Evolutionary conservation across 2,329 filamentous ascomycete genomes (phyloP), one percentile per base, ranked within the genome.

Genomic region (Harringtonia aguacate): DNA sequence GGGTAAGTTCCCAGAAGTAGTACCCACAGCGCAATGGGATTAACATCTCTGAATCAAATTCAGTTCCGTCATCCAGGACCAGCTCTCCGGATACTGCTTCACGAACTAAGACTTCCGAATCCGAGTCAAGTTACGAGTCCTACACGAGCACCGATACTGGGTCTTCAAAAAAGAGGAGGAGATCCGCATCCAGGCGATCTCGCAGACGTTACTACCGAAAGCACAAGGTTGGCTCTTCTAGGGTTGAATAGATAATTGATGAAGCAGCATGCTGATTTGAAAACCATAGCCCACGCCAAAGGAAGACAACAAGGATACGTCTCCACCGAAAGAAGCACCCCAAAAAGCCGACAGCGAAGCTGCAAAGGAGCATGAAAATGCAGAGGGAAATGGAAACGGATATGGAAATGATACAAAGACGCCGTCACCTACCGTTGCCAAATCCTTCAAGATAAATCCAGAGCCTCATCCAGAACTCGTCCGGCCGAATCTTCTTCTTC

Each of bases 401-500:
- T 7, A 33, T 29, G 31, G 22, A 10, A 39, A 24, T 28, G 4
- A n/a, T 8, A 15, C 30, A 13, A 18, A 37, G 22, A 21, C n/a
- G 10, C 20, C 28, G 5, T 12, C 38, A 5, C 10, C 8, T 10
- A 14, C 18, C 24, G 36, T 27, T 21, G 21, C 24, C 8, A 27
- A 43, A n/a, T 28, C 35, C 10, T 43, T 44, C 40, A 51, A 52
- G 35, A 39, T 9, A 41, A 40, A 40, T 4, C n/a, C 8, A 5
- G 18, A 30, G 17, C 17, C 40, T 6, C 36, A 33, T 33, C 20
- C 36, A 39, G 31, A 38, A 12, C 17, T 36, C 21, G n/a, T 41
- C 45, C 50, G 33, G 46, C 47, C 69, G 0, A 64, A 71, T 36
- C 61, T 70, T 41, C 61, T 78, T 36, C 59, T 70, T 50, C 69